Base-by-base conservation (phyloP, 2,329 filamentous ascomycete genomes). In the Colletotrichum lini region DNA sequence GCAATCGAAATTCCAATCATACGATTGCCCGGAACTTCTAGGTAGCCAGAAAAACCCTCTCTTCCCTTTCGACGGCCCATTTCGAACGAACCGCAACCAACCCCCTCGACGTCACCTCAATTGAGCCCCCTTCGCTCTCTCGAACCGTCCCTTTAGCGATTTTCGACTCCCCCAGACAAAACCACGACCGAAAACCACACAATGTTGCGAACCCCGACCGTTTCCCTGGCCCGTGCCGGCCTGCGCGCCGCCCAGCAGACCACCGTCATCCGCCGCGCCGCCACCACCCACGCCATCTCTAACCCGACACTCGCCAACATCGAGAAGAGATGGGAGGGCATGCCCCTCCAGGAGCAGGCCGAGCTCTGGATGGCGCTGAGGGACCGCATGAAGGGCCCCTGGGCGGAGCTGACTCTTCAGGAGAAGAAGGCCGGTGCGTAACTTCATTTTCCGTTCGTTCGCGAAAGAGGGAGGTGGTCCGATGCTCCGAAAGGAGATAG, bases 401-500 rank as follows among this genome's bases (percentile, higher is more conserved):
- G 96, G 96, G 90, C 92, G 81, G 94, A 98, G 81, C 88, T 99
- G 87, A 98, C 96, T 63, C 77, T 97, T 80, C 93, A 96, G 85
- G 96, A 99, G 90, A 98, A 99, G 94, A 98, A 97, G 89, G 96
- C 96, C 79, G 96, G 96, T 98, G 92, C 83, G 95, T 94, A 72
- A 59, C 38, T 59, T 57, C 30, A 49, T 62, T 56, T 50, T 62
- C 54, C 49, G 50, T 57, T 61, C 63, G 35, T 56, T 26, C 56
- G 69, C 56, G 69, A 52, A 53, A 35, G 21, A 42, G 38, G 42
- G 16, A 52, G n/a, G 58, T 68, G 47, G 40, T 64, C 35, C 58
- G 69, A 68, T 71, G 30, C 49, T 38, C 53, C 52, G 23, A 53
- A 45, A 47, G 64, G 23, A 35, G 53, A 59, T 66, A 26, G 60